Evolutionary conservation across 768 basidiomycete species (phyloP).

Genomic region (Leccinum rimulosum): DNA sequence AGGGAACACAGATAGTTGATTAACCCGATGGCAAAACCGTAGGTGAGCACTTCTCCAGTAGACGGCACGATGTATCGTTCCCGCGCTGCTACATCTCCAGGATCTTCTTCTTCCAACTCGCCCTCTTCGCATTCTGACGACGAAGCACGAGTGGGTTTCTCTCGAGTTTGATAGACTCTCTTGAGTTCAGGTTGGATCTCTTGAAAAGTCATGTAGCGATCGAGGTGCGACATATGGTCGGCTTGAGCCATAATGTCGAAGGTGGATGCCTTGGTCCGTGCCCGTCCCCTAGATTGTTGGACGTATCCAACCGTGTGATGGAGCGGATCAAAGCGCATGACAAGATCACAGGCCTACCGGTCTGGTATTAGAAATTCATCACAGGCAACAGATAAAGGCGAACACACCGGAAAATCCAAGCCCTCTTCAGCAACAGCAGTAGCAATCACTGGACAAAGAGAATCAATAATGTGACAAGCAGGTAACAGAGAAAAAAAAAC

Average conservation of each 20-base stretch:
- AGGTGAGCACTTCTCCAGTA: conserved; percentile 75
- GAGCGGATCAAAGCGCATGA: conserved; percentile 80
- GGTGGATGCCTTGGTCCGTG: conserved; percentile 70
- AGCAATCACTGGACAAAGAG: conserved; percentile 55
- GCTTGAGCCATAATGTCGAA: conserved; percentile 80
- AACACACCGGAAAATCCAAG: conserved; percentile 76
- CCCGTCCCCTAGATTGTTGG: conserved; percentile 79
- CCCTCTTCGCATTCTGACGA: conserved; percentile 29
- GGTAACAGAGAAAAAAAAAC: conserved; percentile 19
- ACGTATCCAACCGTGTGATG: conserved; percentile 85
- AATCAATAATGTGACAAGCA: not conserved
- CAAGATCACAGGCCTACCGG: conserved; percentile 78
- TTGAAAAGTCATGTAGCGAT: conserved; percentile 56
- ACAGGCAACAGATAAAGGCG: not conserved
- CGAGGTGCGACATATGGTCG: conserved; percentile 51
- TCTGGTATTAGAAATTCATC: conserved; percentile 1
- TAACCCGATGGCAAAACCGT: conserved; percentile 68
- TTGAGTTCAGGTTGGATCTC: conserved; percentile 64
- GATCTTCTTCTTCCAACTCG: conserved; percentile 46
- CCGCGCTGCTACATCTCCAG: conserved; percentile 56
- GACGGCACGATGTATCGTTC: conserved; percentile 70
- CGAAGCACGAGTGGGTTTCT: conserved; percentile 31
- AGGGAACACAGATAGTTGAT: conserved; percentile 74
- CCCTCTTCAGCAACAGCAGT: conserved; percentile 92
- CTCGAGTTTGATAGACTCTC: conserved; percentile 53